A percentile compares a stretch with the other conserved stretches of the same genome.
These are phyloP conservation scores for Boletus holoroseus DNA, from an alignment of 1,284 basidiomycete genomes.

Conservation along the genomic window DNA sequence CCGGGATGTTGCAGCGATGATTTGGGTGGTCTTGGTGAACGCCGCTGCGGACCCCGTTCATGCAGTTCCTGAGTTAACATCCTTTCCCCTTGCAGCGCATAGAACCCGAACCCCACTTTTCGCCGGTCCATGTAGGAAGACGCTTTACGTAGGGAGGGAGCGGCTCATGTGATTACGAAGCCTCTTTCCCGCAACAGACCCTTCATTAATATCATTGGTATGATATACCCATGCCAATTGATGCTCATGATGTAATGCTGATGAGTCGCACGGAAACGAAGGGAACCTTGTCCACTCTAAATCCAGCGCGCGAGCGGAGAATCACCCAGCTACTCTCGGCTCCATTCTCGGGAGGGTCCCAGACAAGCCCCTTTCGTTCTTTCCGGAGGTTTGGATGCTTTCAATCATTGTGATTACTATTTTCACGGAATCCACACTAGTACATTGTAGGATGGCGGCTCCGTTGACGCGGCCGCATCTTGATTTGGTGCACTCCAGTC, in stretches of 20 bases:
- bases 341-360: neutral
- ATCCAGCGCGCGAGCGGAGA: neutral
- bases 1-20: neutral
- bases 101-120: no score
- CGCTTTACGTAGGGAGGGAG: neutral
- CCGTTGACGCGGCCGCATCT: neutral
- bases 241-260: neutral
- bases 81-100: no score
- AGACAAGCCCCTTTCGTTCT: neutral
- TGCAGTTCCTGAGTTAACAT: neutral
- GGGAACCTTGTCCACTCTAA: neutral
- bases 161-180: neutral
- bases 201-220: neutral
- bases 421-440: no score
- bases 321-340: neutral
- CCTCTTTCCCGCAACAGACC: neutral
- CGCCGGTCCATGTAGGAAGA: neutral
- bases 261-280: neutral
- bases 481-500: neutral
- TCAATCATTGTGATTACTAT: neutral
- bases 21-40: neutral
- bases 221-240: no score
- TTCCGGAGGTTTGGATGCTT: neutral
- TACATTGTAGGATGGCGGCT: neutral
- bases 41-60: neutral